Evolutionary conservation across 495 filamentous ascomycete species (phyloP).

Genomic region (Zalerion maritima): DNA sequence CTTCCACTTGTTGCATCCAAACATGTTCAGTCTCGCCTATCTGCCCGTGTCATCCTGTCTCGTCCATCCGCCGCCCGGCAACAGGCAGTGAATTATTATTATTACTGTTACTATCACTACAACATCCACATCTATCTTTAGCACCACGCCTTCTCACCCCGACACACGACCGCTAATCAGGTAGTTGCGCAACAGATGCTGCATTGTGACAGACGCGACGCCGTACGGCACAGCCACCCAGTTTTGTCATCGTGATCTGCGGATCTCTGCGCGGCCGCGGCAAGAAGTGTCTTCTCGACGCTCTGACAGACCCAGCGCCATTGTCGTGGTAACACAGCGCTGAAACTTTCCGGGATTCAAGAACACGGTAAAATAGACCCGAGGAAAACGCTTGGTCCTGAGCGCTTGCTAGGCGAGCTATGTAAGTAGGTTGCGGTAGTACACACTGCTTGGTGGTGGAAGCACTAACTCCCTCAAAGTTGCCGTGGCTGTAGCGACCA

Average conservation of each 20-base stretch:
- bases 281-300: slow-evolving; percentile 3
- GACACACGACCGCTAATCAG: slow-evolving; percentile 1
- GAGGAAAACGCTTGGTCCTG: neutral
- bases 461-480: too few relatives aligned
- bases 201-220: neutral
- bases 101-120: too few relatives aligned
- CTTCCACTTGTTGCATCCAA: too few relatives aligned
- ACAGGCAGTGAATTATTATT: too few relatives aligned
- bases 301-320: neutral
- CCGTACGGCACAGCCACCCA: slow-evolving; percentile 15
- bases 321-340: slow-evolving; percentile 3
- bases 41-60: too few relatives aligned
- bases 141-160: too few relatives aligned
- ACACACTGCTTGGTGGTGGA: too few relatives aligned
- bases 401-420: neutral
- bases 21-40: too few relatives aligned
- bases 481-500: too few relatives aligned
- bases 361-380: neutral
- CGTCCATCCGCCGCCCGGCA: too few relatives aligned
- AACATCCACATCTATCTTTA: too few relatives aligned
- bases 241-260: slow-evolving; percentile 9
- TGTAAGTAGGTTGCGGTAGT: neutral
- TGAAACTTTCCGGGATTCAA: slow-evolving; percentile 1
- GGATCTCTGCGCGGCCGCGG: slow-evolving; percentile 5
- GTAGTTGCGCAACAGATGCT: slow-evolving; percentile 1